Base-by-base conservation (phyloP, 768 basidiomycete species). In the Rhodocollybia butyracea region DNA sequence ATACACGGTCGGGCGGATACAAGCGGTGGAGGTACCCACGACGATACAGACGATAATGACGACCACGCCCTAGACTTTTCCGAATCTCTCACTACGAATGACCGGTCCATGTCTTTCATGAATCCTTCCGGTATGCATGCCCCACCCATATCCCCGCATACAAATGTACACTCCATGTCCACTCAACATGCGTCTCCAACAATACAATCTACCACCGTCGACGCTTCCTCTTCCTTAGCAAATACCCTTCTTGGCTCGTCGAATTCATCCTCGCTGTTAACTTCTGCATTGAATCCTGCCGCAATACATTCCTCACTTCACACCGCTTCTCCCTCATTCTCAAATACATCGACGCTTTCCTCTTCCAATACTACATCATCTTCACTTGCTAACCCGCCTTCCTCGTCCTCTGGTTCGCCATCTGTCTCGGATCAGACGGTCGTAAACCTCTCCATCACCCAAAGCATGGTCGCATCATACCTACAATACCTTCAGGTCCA, bases 401-500 rank as follows among this genome's bases (percentile, higher is more conserved):
- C 47, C n/a, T 26, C 47, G 15, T 30, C 48, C 45, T 55, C 32
- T 0, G 57, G 55, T 34, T 1, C 58, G 54, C 60, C 64, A 1
- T 58, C 66, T n/a, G 56, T 60, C 7, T 55, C 64, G 27, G 76
- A 83, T 27, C 75, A 73, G 57, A 58, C 76, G 2, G 66, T 79
- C 21, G 65, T 79, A 12, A 79, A 81, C 58, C 63, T 86, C 22
- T 70, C 78, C 7, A 65, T 86, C 41, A 77, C 83, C 4, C 84
- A 87, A 58, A 74, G 73, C 19, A 73, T 88, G 72, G 69, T 87
- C 51, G 68, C 74, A 24, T 75, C 80, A 15, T 84, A 79, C 58
- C 65, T 84, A 63, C 82, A 86, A 58, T 77, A 82, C 57, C 68
- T 90, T 38, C 84, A 84, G 58, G 73, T 82, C 39, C 89, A 90